Base-by-base conservation (phyloP, 176 grass and related monocot species). In the Carex scoparia region DNA sequence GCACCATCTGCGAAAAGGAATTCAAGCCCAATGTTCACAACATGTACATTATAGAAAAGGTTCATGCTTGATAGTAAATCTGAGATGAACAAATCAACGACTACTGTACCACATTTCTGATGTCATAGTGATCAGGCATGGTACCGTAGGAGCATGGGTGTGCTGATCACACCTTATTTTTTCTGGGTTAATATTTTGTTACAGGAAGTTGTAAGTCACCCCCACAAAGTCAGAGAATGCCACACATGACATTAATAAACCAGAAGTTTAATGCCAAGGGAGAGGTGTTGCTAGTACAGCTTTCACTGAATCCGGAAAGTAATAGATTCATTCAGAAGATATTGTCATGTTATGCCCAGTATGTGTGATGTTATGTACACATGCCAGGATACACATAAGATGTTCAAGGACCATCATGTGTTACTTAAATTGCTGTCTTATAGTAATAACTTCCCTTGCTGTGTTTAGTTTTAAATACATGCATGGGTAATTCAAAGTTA, bases 1-100 rank as follows among this genome's bases (percentile, higher is more conserved):
- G 84, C 53, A 90, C 87, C 81, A 91, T 89, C 91, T 93, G 72
- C 23, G 60, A 46, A 85, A 88, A 89, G 83, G 55, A 28, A 76
- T 31, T 28, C 16, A 55, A 42, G 53, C 79, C 30, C 69, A 5
- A 76, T 80, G 10, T 54, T 76, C 27, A 38, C 13, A 53, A 49
- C 70, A 77, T 12, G 23, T 16, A 75, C 9, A 53, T 10, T 46
- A 53, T 75, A 77, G 51, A 32, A 15, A 55, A 15, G 13, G 4
- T 15, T 30, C 48, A 56, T 56, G 48, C 12, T 77, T 55, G 1
- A 56, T 8, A 56, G 56, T 54, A 77, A 77, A 77, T 55, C 1
- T 77, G 46, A 75, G 11, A 77, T 77, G 27, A 56, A 54, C 49
- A 32, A 77, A 77, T 56, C 23, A 77, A 53, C 27, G 5, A 8